A percentile compares a stretch with the other conserved stretches of the same genome.
These are phyloP conservation scores for Jackrogersella multiformis DNA, from an alignment of 495 filamentous ascomycete genomes.

Conservation along the genomic window DNA sequence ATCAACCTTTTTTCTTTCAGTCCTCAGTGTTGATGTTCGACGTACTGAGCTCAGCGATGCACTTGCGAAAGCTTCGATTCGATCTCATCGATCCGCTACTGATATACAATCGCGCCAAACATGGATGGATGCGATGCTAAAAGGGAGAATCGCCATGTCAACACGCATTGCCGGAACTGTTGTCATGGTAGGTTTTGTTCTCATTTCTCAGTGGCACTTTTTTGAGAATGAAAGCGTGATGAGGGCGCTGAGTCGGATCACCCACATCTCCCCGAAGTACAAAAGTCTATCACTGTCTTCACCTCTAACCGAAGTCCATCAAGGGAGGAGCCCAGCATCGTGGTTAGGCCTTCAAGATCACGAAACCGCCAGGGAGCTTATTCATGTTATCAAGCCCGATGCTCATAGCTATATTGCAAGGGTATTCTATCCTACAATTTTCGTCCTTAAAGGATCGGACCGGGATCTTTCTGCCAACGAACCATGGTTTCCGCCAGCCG, in stretches of 20 bases:
- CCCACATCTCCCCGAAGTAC: slow-evolving; percentile 42
- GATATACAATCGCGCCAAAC: slow-evolving; percentile 45
- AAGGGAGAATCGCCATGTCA: slow-evolving; percentile 62
- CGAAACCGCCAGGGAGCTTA: slow-evolving; percentile 74
- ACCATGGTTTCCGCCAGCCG: slow-evolving; percentile 57
- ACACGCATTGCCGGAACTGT: slow-evolving; percentile 69
- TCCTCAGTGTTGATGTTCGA: slow-evolving; percentile 77
- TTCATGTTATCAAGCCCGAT: slow-evolving; percentile 71
- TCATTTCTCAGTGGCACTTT: slow-evolving; percentile 73
- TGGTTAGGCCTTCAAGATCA: slow-evolving; percentile 79
- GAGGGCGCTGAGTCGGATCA: slow-evolving; percentile 53
- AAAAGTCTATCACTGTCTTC: slow-evolving; percentile 51
- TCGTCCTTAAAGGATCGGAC: slow-evolving; percentile 71
- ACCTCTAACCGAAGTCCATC: slow-evolving; percentile 64
- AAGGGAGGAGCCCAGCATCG: slow-evolving; percentile 71
- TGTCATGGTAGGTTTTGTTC: slow-evolving; percentile 67
- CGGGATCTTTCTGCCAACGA: slow-evolving; percentile 57
- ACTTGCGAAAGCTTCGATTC: slow-evolving; percentile 55
- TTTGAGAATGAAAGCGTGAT: slow-evolving; percentile 63
- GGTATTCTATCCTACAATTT: slow-evolving; percentile 72
- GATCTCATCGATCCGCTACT: slow-evolving; percentile 41
- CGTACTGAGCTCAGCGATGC: slow-evolving; percentile 69
- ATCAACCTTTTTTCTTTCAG: slow-evolving; percentile 75
- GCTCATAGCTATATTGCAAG: slow-evolving; percentile 72
- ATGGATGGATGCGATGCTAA: slow-evolving; percentile 60